A percentile compares a stretch with the other conserved stretches of the same genome.
Evolutionary conservation across 169 alveolate species (phyloP).

Genomic region (Eimeria necatrix): DNA sequence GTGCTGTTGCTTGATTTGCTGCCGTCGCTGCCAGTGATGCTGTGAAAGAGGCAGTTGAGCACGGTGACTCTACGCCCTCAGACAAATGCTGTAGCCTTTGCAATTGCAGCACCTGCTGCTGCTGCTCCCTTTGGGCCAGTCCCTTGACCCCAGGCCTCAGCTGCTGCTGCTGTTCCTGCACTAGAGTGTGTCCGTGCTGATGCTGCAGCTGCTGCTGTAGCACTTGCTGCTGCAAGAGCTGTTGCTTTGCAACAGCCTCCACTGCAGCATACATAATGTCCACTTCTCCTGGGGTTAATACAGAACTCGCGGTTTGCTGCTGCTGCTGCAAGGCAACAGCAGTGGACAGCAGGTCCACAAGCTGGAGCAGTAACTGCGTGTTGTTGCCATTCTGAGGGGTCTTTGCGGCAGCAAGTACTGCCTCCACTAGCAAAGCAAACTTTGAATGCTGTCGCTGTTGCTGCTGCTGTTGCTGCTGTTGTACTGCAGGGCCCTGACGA

Average conservation of each 20-base stretch:
- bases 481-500: neutral
- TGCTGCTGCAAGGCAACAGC: conserved; percentile 65
- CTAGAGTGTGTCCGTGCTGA: neutral
- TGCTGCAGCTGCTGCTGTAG: conserved; percentile 36
- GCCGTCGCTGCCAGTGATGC: conserved; percentile 3
- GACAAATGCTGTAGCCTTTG: conserved; percentile 12
- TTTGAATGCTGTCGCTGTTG: conserved; percentile 7
- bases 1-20: neutral
- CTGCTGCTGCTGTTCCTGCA: conserved; percentile 30
- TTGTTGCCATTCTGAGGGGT: conserved; percentile 49
- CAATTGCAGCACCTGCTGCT: conserved; percentile 26
- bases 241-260: conserved; percentile 53
- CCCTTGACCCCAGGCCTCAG: neutral
- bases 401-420: conserved; percentile 61
- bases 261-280: conserved; percentile 28
- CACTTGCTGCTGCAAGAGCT: conserved; percentile 19
- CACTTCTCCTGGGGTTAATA: conserved; percentile 20
- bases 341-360: conserved; percentile 35
- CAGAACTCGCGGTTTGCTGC: neutral
- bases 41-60: neutral
- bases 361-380: conserved; percentile 64
- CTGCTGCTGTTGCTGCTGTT: conserved; percentile 69
- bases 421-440: conserved; percentile 7
- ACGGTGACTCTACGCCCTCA: neutral
- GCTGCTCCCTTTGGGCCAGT: neutral